Evolutionary conservation across 1,284 basidiomycete genomes (phyloP).

Genomic region (Albatrellus sp.): DNA sequence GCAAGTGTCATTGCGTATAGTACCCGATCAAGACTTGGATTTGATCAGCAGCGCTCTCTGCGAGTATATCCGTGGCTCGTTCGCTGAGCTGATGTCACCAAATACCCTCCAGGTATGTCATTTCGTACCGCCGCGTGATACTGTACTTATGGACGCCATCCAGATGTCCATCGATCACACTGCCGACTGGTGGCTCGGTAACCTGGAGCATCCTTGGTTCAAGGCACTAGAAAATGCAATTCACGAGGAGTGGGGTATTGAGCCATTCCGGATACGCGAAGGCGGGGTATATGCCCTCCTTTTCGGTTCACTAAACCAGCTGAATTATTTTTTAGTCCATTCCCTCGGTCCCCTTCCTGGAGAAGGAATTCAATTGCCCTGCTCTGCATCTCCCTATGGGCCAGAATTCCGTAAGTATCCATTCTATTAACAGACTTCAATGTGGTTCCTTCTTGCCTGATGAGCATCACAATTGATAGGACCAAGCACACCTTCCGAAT

Average conservation of each 20-base stretch:
- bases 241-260: constrained; percentile 72
- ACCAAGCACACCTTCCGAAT: constrained; percentile 80
- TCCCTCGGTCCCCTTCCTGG: constrained; percentile 85
- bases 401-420: constrained; percentile 54
- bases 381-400: constrained; percentile 86
- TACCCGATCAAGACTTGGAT: constrained; percentile 84
- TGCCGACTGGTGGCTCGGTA: constrained; percentile 94
- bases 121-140: too few species aligned
- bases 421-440: not conserved
- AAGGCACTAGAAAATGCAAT: constrained; percentile 73
- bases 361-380: constrained; percentile 77
- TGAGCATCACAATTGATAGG: constrained; percentile 25
- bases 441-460: not conserved
- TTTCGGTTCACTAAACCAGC: not conserved
- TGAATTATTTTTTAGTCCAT: constrained; percentile 45
- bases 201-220: constrained; percentile 75
- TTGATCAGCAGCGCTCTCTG: constrained; percentile 54
- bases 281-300: constrained; percentile 62
- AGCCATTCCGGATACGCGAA: constrained; percentile 84
- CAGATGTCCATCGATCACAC: constrained; percentile 74
- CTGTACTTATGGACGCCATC: not conserved
- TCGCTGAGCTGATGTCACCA: constrained; percentile 49
- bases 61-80: constrained; percentile 47
- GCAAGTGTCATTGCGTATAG: constrained; percentile 80
- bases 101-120: constrained; percentile 28